Conservation (phyloP, 2,329 filamentous ascomycete genomes). For the Colletotrichum sublineola region DNA sequence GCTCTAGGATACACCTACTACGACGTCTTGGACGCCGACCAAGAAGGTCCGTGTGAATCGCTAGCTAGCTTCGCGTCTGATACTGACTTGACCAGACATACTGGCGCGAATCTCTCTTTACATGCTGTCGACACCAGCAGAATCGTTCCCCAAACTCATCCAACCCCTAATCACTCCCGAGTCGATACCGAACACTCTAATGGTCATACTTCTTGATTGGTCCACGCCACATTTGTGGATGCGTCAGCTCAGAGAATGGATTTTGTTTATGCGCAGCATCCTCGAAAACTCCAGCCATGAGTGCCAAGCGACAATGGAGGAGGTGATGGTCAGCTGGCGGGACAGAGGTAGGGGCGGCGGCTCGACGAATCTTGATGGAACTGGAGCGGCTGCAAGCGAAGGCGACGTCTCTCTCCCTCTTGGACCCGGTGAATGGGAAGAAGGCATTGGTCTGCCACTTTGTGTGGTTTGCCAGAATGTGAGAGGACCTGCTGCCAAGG, state of each 20-base stretch:
- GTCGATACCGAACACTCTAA: slow-evolving; percentile 86
- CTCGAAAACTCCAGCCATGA: slow-evolving; percentile 80
- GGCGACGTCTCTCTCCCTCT: slow-evolving; percentile 80
- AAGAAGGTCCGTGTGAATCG: slow-evolving; percentile 75
- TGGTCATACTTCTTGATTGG: slow-evolving; percentile 97
- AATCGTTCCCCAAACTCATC: slow-evolving; percentile 85
- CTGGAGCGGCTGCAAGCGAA: slow-evolving; percentile 69
- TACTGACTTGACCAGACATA: slow-evolving; percentile 71
- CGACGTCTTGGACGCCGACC: slow-evolving; percentile 92
- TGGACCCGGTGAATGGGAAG: slow-evolving; percentile 93
- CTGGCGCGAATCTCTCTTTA: slow-evolving; percentile 91
- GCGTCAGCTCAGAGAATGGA: slow-evolving; percentile 89
- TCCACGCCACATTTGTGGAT: slow-evolving; percentile 94
- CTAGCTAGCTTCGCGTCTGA: not conserved
- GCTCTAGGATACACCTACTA: slow-evolving; percentile 95
- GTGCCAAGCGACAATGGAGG: slow-evolving; percentile 86
- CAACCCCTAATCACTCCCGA: slow-evolving; percentile 86
- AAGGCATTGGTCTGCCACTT: slow-evolving; percentile 86
- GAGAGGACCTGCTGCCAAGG: slow-evolving; percentile 49
- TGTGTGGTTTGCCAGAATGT: slow-evolving; percentile 98
- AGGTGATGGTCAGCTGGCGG: slow-evolving; percentile 84
- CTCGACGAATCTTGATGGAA: slow-evolving; percentile 73
- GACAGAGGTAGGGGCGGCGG: slow-evolving; percentile 78
- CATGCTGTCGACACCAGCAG: slow-evolving; percentile 86
- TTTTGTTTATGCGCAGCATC: slow-evolving; percentile 83